phyloP scores from a whole-genome alignment of 352 stramenopile genomes.

The Halophytophthora polymorphica region DNA sequence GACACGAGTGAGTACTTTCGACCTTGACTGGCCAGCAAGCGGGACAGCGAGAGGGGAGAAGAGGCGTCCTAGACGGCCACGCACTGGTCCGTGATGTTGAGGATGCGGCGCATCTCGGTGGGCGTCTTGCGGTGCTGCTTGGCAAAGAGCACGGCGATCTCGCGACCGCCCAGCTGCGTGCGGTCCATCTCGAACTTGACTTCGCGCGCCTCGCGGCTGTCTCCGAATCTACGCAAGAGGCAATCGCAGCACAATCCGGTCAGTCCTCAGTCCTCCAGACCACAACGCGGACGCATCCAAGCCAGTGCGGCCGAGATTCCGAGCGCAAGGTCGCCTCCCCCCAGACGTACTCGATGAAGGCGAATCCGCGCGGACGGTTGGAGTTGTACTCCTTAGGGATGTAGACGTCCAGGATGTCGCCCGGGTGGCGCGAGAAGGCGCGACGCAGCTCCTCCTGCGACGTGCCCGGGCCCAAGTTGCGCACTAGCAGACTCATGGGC shows the following conservation, averaged over 20 bases:
- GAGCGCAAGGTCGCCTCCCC: background rate
- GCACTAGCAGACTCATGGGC: conserved; percentile 51
- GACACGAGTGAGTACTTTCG: too few species aligned
- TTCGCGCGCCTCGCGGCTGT: conserved; percentile 58
- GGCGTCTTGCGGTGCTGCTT: conserved; percentile 78
- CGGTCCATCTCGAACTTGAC: conserved; percentile 78
- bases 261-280: background rate
- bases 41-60: too few species aligned
- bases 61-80: conserved; percentile 13
- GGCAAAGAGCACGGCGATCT: conserved; percentile 78
- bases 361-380: conserved; percentile 72
- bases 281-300: background rate
- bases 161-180: conserved; percentile 53
- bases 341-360: conserved; percentile 65
- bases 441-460: conserved; percentile 40
- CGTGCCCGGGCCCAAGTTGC: conserved; percentile 36
- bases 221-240: conserved; percentile 34
- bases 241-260: background rate
- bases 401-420: conserved; percentile 66
- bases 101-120: conserved; percentile 59
- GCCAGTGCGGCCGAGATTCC: background rate
- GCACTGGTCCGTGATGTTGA: conserved; percentile 17
- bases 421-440: conserved; percentile 42
- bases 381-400: conserved; percentile 57
- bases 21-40: too few species aligned